Conservation (phyloP, 208 protist species). For the Trypanosoma lewisi region DNA sequence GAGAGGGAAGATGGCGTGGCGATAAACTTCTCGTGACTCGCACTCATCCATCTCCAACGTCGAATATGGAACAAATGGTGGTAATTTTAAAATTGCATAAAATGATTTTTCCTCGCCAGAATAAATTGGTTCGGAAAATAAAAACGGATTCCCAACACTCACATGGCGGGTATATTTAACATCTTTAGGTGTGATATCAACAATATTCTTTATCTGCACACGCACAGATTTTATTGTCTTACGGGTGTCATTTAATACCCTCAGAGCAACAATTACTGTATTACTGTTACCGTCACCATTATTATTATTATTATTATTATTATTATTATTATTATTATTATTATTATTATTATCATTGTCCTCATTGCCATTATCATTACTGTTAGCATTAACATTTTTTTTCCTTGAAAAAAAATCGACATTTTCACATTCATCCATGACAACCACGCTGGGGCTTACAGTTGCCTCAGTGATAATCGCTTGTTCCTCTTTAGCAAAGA, state of each 20-base stretch:
- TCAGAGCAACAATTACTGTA: slow-evolving; percentile 2
- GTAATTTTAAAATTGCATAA: not conserved
- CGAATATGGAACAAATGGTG: not conserved
- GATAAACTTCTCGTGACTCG: not conserved
- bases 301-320: not conserved
- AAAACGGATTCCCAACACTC: slow-evolving; percentile 14
- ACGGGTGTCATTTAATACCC: slow-evolving; percentile 3
- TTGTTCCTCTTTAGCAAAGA: not conserved
- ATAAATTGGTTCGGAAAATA: slow-evolving; percentile 2
- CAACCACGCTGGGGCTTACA: slow-evolving; percentile 2
- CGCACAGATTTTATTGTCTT: not conserved
- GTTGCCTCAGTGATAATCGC: not conserved
- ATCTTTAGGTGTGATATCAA: not conserved
- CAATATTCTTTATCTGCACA: slow-evolving; percentile 10
- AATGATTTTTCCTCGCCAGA: slow-evolving; percentile 14
- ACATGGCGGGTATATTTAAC: not conserved
- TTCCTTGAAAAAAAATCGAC: too few species aligned
- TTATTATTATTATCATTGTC: too few species aligned
- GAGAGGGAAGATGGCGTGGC: not conserved
- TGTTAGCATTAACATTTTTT: too few species aligned
- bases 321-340: too few species aligned
- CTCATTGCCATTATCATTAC: too few species aligned
- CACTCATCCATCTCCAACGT: not conserved
- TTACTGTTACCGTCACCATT: not conserved
- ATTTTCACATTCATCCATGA: not conserved